These are phyloP conservation scores for Deinandra increscens DNA, from an alignment of 129 eudicot genomes.

Conservation along the genomic window DNA sequence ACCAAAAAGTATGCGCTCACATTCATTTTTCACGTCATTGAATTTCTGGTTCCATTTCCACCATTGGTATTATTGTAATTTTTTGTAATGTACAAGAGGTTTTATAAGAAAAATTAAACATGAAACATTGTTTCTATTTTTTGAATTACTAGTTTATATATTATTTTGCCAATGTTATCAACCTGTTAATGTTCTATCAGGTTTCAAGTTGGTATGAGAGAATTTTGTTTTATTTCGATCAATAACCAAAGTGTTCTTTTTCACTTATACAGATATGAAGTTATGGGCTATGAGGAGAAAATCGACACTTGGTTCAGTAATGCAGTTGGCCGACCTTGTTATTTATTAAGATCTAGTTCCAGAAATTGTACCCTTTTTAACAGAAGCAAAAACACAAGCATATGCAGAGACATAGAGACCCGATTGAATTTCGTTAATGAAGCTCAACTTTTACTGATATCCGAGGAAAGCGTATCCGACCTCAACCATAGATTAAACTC, in stretches of 20 bases:
- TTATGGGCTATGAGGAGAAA: slow-evolving; percentile 50
- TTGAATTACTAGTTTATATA: background rate
- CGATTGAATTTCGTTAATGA: slow-evolving; percentile 80
- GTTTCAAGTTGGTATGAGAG: background rate
- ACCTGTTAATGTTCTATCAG: slow-evolving; percentile 1
- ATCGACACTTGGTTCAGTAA: slow-evolving; percentile 79
- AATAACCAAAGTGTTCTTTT: background rate
- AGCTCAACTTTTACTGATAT: slow-evolving; percentile 80
- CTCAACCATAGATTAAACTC: slow-evolving; percentile 68
- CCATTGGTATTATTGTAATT: background rate
- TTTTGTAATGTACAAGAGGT: background rate
- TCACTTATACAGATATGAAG: slow-evolving; percentile 60
- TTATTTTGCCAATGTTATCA: background rate
- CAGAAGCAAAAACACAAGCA: slow-evolving; percentile 29
- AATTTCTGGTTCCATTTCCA: slow-evolving; percentile 5
- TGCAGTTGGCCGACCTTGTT: slow-evolving; percentile 87
- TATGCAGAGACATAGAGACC: slow-evolving; percentile 56
- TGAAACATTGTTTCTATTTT: background rate
- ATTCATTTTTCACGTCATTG: background rate
- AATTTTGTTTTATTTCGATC: background rate
- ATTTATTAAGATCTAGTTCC: slow-evolving; percentile 51
- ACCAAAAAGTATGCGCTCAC: too few species aligned
- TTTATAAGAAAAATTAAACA: background rate
- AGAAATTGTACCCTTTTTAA: slow-evolving; percentile 29
- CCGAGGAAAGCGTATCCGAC: slow-evolving; percentile 81